These are phyloP conservation scores for Hypoxylon sp. DNA, from an alignment of 2,329 filamentous ascomycete species.

Conservation along the genomic window DNA sequence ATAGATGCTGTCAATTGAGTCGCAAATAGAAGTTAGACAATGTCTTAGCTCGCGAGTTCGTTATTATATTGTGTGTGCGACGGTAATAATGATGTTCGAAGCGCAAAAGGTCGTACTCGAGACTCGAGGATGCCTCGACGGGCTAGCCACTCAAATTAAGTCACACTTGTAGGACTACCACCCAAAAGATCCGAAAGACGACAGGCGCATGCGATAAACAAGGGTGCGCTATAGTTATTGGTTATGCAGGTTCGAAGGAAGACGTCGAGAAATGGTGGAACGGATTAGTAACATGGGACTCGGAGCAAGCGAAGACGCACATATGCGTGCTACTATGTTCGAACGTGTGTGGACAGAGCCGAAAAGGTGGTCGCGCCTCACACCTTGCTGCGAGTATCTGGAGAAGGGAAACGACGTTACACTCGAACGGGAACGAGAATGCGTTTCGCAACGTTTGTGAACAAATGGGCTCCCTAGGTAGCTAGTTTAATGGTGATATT, in stretches of 20 bases:
- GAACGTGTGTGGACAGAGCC: conserved; percentile 28
- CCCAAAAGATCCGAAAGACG: conserved; percentile 38
- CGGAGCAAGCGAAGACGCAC: conserved; percentile 38
- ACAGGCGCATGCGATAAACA: conserved; percentile 43
- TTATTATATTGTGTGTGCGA: conserved; percentile 48
- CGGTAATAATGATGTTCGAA: conserved; percentile 43
- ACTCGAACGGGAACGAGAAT: conserved; percentile 46
- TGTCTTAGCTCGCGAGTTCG: conserved; percentile 44
- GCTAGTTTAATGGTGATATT: conserved; percentile 20
- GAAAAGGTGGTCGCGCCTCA: conserved; percentile 34
- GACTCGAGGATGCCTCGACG: conserved; percentile 47
- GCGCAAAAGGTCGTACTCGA: conserved; percentile 46
- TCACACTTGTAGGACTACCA: conserved; percentile 46
- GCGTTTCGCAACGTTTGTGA: conserved; percentile 45
- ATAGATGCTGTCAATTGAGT: conserved; percentile 35
- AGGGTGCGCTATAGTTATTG: conserved; percentile 39
- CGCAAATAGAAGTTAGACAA: conserved; percentile 36
- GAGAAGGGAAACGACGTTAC: conserved; percentile 41
- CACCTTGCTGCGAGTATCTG: conserved; percentile 30
- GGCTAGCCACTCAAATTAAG: conserved; percentile 49
- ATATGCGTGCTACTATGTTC: conserved; percentile 41
- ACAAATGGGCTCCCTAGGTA: conserved; percentile 28
- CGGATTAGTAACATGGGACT: conserved; percentile 51
- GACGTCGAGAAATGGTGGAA: conserved; percentile 42
- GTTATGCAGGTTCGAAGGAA: conserved; percentile 45